Percentiles rank a stretch among this genome's conserved stretches.
These are phyloP conservation scores for Lentinula novae-zelandiae DNA, from an alignment of 1,284 basidiomycete genomes.

Conservation along the genomic window DNA sequence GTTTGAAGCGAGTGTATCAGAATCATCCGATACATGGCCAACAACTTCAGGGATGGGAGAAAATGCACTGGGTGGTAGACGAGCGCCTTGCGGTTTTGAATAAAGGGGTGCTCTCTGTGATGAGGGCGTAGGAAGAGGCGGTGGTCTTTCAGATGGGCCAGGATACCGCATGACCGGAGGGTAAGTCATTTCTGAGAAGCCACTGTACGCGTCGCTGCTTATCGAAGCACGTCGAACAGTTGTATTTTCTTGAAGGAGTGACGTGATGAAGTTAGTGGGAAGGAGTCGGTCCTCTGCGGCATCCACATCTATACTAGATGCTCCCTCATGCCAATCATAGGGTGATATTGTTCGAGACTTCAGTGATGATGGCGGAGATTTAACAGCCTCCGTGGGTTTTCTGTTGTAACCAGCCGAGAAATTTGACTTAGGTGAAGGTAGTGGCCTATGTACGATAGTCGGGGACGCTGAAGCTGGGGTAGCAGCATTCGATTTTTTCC, in stretches of 20 bases:
- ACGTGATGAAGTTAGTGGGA: constrained; percentile 59
- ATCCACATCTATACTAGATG: constrained; percentile 54
- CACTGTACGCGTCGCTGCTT: constrained; percentile 39
- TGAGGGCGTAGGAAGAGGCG: constrained; percentile 9
- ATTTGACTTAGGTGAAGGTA: background rate
- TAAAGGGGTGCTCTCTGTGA: constrained; percentile 10
- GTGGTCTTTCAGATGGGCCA: constrained; percentile 15
- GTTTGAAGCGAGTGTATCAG: constrained; percentile 27
- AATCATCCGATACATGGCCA: constrained; percentile 25
- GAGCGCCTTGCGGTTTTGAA: constrained; percentile 22
- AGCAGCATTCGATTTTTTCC: constrained; percentile 9
- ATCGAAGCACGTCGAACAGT: constrained; percentile 26
- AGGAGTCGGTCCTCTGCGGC: constrained; percentile 53
- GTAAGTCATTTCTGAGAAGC: constrained; percentile 50
- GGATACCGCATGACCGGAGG: constrained; percentile 29
- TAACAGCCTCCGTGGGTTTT: background rate
- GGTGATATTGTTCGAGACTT: constrained; percentile 28
- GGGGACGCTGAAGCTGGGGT: background rate
- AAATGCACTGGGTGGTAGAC: constrained; percentile 33
- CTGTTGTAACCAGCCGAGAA: background rate
- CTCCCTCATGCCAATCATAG: constrained; percentile 58
- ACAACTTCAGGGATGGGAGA: constrained; percentile 23
- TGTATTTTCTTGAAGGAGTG: constrained; percentile 44
- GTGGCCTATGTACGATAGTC: background rate
- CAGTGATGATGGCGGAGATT: constrained; percentile 19